Base-by-base conservation (phyloP, 2,329 filamentous ascomycete genomes). In the Albifimbria verrucaria region DNA sequence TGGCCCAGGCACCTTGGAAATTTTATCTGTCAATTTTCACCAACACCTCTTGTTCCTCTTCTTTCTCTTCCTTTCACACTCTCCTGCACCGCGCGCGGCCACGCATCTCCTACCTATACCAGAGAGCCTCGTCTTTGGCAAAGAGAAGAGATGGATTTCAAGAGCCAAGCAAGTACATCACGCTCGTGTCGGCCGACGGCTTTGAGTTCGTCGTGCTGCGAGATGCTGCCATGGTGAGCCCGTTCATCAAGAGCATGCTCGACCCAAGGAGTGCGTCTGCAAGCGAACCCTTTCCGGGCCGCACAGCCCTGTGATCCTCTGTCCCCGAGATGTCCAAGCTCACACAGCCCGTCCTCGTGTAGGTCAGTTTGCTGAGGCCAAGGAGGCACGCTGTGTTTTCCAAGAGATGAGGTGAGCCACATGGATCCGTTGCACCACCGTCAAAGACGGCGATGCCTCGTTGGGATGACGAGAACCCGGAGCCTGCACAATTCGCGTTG, bases 151-250 rank as follows among this genome's bases (percentile, higher is more conserved):
- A 66, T 66, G 64, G 62, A 62, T 49, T 56, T 11, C 58, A 58
- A 28, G 49, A 54, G 21, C 62, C 65, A 48, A 83, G 80, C 71
- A 85, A 90, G 65, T 92, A 91, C 70, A 81, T 92, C 59, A 92
- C 89, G 5, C 82, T 93, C 50, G 79, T 92, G 42, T 91, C 88
- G 1, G 80, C 77, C 59, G 89, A 93, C 69, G 87, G 83, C 62
- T 91, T 85, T 67, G 88, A 91, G 73, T 92, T 90, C 67, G 83
- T 89, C 57, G 79, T 92, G 49, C 76, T 88, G 52, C 84, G 88
- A 51, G 86, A 89, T 48, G 86, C 88, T 3, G 84, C 88, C 55
- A 77, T 83, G 63, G 76, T 89, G 64, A 89, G 87, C 60, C 85
- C 85, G 28, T 81, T 86, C 54, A 87, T 93, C 72, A 88, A 84